These are phyloP conservation scores for Kalmanozyma brasiliensis DNA, from an alignment of 1,284 basidiomycete genomes.

Conservation along the genomic window DNA sequence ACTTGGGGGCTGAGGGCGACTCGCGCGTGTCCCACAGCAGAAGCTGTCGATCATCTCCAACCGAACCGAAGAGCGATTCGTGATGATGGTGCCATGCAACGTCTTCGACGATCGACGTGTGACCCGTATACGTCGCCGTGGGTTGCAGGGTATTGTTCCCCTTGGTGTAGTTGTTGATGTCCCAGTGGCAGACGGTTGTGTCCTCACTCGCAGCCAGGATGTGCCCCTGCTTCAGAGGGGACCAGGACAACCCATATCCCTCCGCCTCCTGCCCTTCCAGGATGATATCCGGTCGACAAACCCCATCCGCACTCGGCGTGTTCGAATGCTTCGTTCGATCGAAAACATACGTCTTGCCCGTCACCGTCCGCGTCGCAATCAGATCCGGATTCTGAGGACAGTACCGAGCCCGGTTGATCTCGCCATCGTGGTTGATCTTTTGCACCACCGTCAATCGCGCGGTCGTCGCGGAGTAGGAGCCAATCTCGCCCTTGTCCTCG, in stretches of 20 bases:
- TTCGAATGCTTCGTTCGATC: slow-evolving; percentile 97
- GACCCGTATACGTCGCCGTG: slow-evolving; percentile 81
- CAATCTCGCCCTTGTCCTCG: slow-evolving; percentile 80
- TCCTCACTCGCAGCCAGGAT: slow-evolving; percentile 94
- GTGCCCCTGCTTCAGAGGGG: slow-evolving; percentile 80
- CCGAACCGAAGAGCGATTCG: slow-evolving; percentile 89
- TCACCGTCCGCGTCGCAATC: slow-evolving; percentile 91
- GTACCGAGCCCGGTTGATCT: slow-evolving; percentile 96
- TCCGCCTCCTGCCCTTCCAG: slow-evolving; percentile 90
- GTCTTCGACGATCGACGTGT: slow-evolving; percentile 76
- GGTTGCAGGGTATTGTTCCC: slow-evolving; percentile 82
- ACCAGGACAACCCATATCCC: slow-evolving; percentile 96
- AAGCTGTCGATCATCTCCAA: slow-evolving; percentile 95
- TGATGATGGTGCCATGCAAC: slow-evolving; percentile 92
- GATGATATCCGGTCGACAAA: slow-evolving; percentile 89
- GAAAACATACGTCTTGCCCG: slow-evolving; percentile 91
- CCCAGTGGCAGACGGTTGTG: slow-evolving; percentile 96
- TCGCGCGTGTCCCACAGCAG: slow-evolving; percentile 94
- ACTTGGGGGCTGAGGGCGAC: slow-evolving; percentile 73
- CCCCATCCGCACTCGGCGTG: slow-evolving; percentile 81
- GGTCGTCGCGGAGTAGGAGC: slow-evolving; percentile 73
- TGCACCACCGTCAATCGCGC: slow-evolving; percentile 90
- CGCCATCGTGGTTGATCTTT: slow-evolving; percentile 93
- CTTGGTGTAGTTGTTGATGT: slow-evolving; percentile 89
- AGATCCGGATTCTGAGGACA: slow-evolving; percentile 99